phyloP scores from a whole-genome alignment of 2,329 filamentous ascomycete species.

The Chaetomium strumarium region DNA sequence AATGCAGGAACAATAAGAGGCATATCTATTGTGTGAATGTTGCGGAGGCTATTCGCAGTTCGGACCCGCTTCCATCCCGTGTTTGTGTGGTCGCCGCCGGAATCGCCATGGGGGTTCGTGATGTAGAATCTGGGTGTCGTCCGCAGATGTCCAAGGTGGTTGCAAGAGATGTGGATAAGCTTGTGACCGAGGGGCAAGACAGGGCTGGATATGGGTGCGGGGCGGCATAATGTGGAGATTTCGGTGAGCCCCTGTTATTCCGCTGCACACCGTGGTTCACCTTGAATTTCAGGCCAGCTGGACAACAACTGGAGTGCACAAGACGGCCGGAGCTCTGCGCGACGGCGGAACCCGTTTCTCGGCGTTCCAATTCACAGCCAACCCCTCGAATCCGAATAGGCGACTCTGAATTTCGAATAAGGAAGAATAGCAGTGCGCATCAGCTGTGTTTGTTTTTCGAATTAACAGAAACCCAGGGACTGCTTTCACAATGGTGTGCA shows the following conservation, averaged over 20 bases:
- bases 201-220: constrained; percentile 2
- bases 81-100: constrained; percentile 2
- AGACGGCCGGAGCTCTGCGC: constrained; percentile 6
- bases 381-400: not conserved
- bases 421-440: not conserved
- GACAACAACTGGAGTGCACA: constrained; percentile 21
- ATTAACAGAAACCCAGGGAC: not conserved
- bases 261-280: constrained; percentile 10
- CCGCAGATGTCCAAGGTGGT: not conserved
- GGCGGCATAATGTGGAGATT: constrained; percentile 1
- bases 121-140: constrained; percentile 3
- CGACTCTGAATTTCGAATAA: not conserved
- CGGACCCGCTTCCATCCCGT: constrained; percentile 1
- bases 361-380: constrained; percentile 8
- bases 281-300: constrained; percentile 25
- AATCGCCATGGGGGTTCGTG: constrained; percentile 6
- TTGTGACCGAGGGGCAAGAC: constrained; percentile 16
- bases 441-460: not conserved
- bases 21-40: constrained; percentile 6
- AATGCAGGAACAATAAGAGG: not conserved
- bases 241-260: not conserved
- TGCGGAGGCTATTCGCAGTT: constrained; percentile 7
- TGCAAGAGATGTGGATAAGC: not conserved
- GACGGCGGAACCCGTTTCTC: not conserved
- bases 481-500: constrained; percentile 13